These are phyloP conservation scores for Sphagnum magellanicum DNA, from an alignment of 228 moss, liverwort and hornwort genomes.

Conservation along the genomic window DNA sequence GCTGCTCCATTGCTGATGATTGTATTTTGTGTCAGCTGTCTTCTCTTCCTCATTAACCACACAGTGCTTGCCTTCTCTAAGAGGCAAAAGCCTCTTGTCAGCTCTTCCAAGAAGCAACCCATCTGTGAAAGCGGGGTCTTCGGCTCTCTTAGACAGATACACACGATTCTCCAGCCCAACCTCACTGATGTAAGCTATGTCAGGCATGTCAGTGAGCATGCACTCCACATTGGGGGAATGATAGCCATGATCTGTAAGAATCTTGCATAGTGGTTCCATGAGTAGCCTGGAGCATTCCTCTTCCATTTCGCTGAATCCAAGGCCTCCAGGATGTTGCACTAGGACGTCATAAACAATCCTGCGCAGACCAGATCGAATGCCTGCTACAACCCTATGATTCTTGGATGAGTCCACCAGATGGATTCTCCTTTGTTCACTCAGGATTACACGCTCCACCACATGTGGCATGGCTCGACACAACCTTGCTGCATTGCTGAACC, in stretches of 20 bases:
- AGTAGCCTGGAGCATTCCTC: conserved; percentile 32
- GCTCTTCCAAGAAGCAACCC: conserved; percentile 54
- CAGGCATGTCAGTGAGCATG: conserved; percentile 58
- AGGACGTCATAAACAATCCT: conserved; percentile 51
- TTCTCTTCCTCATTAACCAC: no score
- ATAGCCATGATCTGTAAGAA: conserved; percentile 58
- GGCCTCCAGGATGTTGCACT: conserved; percentile 15
- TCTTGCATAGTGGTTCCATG: conserved; percentile 34
- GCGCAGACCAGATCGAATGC: conserved; percentile 67
- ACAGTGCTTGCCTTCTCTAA: no score
- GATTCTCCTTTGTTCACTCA: conserved; percentile 54
- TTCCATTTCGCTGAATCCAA: conserved; percentile 29
- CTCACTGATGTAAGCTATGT: conserved; percentile 48
- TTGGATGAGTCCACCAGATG: conserved; percentile 55
- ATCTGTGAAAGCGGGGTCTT: conserved; percentile 73
- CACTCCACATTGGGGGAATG: conserved; percentile 41
- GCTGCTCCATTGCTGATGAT: not conserved
- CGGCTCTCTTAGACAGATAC: conserved; percentile 43
- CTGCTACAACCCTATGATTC: conserved; percentile 67
- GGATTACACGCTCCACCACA: conserved; percentile 44
- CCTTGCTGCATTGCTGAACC: conserved; percentile 52
- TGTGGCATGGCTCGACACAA: conserved; percentile 78
- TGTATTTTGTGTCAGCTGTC: no score
- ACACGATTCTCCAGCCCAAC: conserved; percentile 13
- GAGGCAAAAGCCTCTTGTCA: not conserved